Evolutionary conservation across 148 eudicot species (phyloP).

Genomic region (Cornus kousa): DNA sequence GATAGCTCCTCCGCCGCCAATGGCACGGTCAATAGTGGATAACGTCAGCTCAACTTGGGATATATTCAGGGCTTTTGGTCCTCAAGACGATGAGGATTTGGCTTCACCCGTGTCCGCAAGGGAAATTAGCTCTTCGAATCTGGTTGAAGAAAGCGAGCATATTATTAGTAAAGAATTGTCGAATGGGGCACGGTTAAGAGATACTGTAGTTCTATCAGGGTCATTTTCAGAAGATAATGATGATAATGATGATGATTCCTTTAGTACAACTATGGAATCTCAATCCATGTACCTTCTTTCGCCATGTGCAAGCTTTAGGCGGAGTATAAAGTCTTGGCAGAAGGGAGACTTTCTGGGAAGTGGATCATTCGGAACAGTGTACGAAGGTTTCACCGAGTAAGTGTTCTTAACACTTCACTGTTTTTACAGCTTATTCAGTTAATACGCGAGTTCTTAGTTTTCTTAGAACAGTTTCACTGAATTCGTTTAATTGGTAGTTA

Average conservation of each 20-base stretch:
- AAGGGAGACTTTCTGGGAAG: constrained; percentile 59
- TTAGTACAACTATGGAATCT: constrained; percentile 32
- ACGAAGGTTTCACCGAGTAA: constrained; percentile 67
- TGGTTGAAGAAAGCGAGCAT: constrained; percentile 20
- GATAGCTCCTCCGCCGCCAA: constrained; percentile 47
- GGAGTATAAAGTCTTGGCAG: constrained; percentile 47
- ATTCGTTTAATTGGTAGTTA: too few species aligned
- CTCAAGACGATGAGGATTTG: constrained; percentile 27
- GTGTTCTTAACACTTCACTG: constrained; percentile 14
- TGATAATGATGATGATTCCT: constrained; percentile 39
- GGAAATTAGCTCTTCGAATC: constrained; percentile 7
- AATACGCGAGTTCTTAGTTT: too few species aligned
- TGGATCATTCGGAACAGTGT: constrained; percentile 81
- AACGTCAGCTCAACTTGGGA: constrained; percentile 64
- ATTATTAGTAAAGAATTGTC: constrained; percentile 5
- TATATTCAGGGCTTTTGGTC: constrained; percentile 37
- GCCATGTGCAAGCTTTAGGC: constrained; percentile 39
- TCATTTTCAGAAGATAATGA: constrained; percentile 34
- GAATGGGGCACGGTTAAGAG: constrained; percentile 26
- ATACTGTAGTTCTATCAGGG: constrained; percentile 24
- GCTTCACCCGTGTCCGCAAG: not conserved
- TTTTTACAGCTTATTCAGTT: not conserved
- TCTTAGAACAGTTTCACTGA: too few species aligned
- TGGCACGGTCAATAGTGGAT: constrained; percentile 32
- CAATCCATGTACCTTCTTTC: constrained; percentile 32